phyloP scores from a whole-genome alignment of 2,329 filamentous ascomycete genomes.

The Bipolaris cookei region DNA sequence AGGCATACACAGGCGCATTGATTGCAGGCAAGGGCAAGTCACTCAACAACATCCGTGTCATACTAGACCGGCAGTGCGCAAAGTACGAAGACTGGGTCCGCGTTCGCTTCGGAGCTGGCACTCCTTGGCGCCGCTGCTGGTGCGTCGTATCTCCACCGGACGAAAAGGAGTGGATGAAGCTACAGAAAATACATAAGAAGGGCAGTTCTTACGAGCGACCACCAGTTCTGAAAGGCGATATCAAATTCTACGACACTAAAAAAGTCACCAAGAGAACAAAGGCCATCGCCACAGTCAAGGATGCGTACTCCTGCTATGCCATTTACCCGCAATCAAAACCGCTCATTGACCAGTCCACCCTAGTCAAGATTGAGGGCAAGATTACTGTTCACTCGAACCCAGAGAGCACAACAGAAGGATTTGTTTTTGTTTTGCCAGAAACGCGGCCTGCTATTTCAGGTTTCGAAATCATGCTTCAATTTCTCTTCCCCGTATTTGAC shows the following conservation, averaged over 20 bases:
- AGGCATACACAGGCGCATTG: constrained; percentile 93
- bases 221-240: constrained; percentile 78
- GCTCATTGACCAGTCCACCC: constrained; percentile 89
- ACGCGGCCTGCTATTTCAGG: constrained; percentile 88
- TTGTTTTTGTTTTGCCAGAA: constrained; percentile 98
- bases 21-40: constrained; percentile 92
- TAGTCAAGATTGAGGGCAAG: constrained; percentile 90
- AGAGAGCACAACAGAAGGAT: constrained; percentile 82
- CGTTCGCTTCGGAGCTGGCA: constrained; percentile 93
- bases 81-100: constrained; percentile 91
- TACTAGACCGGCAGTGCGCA: constrained; percentile 81
- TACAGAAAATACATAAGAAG: constrained; percentile 82
- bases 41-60: constrained; percentile 86
- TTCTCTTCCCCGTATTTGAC: constrained; percentile 92
- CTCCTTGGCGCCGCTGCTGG: constrained; percentile 96
- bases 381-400: constrained; percentile 85
- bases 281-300: constrained; percentile 89
- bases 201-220: constrained; percentile 82
- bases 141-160: constrained; percentile 91
- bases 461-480: constrained; percentile 93
- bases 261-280: constrained; percentile 91
- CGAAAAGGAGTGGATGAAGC: constrained; percentile 86
- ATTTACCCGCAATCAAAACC: constrained; percentile 95
- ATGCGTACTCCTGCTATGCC: constrained; percentile 91
- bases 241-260: constrained; percentile 91